phyloP scores from a whole-genome alignment of 371 early-diverging fungal genomes.

The Mortierella polycephala region DNA sequence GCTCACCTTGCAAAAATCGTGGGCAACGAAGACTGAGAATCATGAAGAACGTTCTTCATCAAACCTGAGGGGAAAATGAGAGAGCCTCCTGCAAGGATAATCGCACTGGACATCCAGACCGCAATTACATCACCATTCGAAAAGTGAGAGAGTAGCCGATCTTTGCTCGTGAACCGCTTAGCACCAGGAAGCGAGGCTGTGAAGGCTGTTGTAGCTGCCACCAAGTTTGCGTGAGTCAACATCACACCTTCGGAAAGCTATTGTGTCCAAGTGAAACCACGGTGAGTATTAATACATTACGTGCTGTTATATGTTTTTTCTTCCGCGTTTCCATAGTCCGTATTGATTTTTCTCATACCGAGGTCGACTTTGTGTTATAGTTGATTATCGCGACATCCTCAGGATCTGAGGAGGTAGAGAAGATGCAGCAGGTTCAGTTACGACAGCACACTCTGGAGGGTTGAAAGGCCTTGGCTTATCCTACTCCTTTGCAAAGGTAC shows the following conservation, averaged over 20 bases:
- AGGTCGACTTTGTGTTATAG: conserved; percentile 45
- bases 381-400: conserved; percentile 50
- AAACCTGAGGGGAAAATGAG: conserved; percentile 43
- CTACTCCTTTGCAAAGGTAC: neutral
- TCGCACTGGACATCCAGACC: conserved; percentile 32
- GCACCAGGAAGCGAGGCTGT: conserved; percentile 47
- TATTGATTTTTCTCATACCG: conserved; percentile 8
- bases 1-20: conserved; percentile 49
- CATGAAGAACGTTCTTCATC: conserved; percentile 53
- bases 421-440: neutral
- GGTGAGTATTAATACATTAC: too few species aligned
- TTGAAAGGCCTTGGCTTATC: neutral
- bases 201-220: conserved; percentile 58
- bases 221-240: conserved; percentile 59
- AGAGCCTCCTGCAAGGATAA: conserved; percentile 42
- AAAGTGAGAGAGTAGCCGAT: conserved; percentile 56
- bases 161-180: conserved; percentile 52
- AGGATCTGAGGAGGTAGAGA: conserved; percentile 14
- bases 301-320: too few species aligned
- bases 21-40: conserved; percentile 35
- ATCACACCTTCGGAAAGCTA: conserved; percentile 55
- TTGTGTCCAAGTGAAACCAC: neutral
- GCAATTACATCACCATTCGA: conserved; percentile 49
- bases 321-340: too few species aligned
- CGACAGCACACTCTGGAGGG: neutral